Evolutionary conservation across 768 basidiomycete genomes (phyloP), one percentile per base, ranked within the genome.

Genomic region (Imleria badia): DNA sequence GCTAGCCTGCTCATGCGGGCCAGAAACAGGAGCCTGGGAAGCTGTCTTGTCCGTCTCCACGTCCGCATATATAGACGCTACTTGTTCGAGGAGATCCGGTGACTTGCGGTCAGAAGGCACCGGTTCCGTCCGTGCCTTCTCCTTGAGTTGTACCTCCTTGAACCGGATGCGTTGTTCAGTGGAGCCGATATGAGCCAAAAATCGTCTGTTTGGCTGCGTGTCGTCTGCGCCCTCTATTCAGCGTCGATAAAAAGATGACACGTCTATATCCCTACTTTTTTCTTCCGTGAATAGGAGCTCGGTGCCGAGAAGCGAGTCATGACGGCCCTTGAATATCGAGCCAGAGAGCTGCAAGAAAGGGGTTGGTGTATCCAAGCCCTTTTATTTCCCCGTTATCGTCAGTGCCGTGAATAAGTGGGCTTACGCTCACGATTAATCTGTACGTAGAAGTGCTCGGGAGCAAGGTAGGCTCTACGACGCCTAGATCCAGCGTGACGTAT

Each of bases 331-430:
- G 58, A 91, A 77, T 19, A 90, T 76, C 1, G 87, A 86, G 3
- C 89, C 89, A 6, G 86, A 84, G 1, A 92, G 75, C 60, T 93
- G 91, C 20, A 93, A 69, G 59, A 83, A 90, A 0, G 91, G 90
- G 0, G 82, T 86, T 0, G 87, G 81, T 0, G 87, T 87, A 64
- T 93, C 89, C 22, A 92, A 67, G 2, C 89, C 90, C 91, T 89
- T 59, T 15, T 23, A 26, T 40, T 33, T 20, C 17, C 12, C 23
- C 19, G 33, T 51, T 2, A 38, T 41, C 26, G 20, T 49, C 31
- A 39, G 45, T 26, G 11, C 15, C 2, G 22, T 36, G 45, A 22
- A 49, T 1, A 11, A 23, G 17, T 22, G 7, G 41, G 20, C 30
- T 11, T 20, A 7, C 15, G 49, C 89, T 70, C 67, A 90, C 90